Evolutionary conservation across 192 early-diverging fungal genomes (phyloP).

Genomic region (Neocallimastix lanati): DNA sequence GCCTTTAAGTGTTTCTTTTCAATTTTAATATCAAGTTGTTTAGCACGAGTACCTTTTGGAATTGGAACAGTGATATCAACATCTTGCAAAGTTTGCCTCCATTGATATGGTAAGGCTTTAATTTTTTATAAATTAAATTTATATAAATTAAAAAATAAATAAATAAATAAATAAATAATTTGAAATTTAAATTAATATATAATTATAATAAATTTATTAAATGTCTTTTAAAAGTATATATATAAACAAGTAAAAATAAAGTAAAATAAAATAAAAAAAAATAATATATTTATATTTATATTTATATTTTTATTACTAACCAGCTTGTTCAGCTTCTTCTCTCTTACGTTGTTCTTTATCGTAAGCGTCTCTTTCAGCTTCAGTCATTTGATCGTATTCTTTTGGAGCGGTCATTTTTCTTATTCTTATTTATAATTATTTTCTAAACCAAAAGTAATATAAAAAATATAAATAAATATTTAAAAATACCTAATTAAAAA

Average conservation of each 20-base stretch:
- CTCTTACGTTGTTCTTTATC: constrained; percentile 15
- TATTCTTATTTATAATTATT: too few relatives aligned
- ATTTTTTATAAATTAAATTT: too few relatives aligned
- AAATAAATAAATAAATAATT: too few relatives aligned
- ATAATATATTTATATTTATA: too few relatives aligned
- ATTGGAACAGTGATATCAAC: constrained; percentile 57
- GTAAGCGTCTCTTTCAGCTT: constrained; percentile 20
- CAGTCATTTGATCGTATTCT: constrained; percentile 36
- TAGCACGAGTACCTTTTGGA: constrained; percentile 46
- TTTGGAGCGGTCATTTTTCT: background rate
- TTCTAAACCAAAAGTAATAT: too few relatives aligned
- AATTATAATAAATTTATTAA: too few relatives aligned
- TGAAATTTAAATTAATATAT: too few relatives aligned
- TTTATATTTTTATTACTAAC: constrained; percentile 7
- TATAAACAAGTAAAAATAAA: too few relatives aligned
- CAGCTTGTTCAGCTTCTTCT: constrained; percentile 23
- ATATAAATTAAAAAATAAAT: background rate
- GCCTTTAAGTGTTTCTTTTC: constrained; percentile 45
- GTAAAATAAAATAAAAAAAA: too few relatives aligned
- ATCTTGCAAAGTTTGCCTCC: constrained; percentile 68
- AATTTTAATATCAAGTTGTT: constrained; percentile 46
- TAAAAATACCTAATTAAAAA: too few relatives aligned
- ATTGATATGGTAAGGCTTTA: constrained; percentile 53
- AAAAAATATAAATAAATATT: too few relatives aligned
- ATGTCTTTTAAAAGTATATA: too few relatives aligned